Base-by-base conservation (phyloP, 2,329 filamentous ascomycete genomes). In the Fusarium heterosporum region DNA sequence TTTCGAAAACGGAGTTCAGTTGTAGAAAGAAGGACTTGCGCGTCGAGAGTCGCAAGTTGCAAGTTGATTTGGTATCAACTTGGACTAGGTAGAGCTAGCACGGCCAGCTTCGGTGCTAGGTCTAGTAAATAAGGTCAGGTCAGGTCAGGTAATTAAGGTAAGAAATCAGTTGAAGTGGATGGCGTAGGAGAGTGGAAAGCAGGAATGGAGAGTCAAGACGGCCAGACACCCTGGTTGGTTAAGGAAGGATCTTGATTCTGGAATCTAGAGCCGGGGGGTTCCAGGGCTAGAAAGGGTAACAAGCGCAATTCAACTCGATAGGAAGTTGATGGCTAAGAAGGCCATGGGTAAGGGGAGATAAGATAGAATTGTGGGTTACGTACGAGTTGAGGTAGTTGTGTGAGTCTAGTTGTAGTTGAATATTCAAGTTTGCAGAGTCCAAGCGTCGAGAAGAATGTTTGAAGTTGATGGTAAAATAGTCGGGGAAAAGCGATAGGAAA, bases 171-270 rank as follows among this genome's bases (percentile, higher is more conserved):
- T 34, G 42, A 47, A 64, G 59, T 59, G 61, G 59, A 64, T 64
- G 59, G 53, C 25, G 55, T 54, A 29, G 38, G 60, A 34, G 57
- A 34, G 57, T 51, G 45, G 42, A 50, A 68, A 68, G 50, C 65
- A 72, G 71, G 71, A 73, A 73, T 73, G 69, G 57, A 68, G 54
- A 68, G 50, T 52, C 49, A 60, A 57, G 67, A 62, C 43, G 45
- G 47, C 66, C 39, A 71, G 47, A 68, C 39, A 71, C 53, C 65
- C 71, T 73, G 71, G 71, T 73, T 73, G 71, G 71, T 61, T 64
- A 61, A 72, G 57, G 48, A 73, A 73, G 57, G 48, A 73, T 73
- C 62, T 68, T 65, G 56, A 68, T 62, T 72, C 67, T 70, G 71
- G 70, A 73, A 72, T 72, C 70, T 72, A 66, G 49, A 68, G 57